A percentile compares a stretch with the other conserved stretches of the same genome.
Evolutionary conservation across 305 asterid genomes (phyloP).

Genomic region (Solanum hybrid): DNA sequence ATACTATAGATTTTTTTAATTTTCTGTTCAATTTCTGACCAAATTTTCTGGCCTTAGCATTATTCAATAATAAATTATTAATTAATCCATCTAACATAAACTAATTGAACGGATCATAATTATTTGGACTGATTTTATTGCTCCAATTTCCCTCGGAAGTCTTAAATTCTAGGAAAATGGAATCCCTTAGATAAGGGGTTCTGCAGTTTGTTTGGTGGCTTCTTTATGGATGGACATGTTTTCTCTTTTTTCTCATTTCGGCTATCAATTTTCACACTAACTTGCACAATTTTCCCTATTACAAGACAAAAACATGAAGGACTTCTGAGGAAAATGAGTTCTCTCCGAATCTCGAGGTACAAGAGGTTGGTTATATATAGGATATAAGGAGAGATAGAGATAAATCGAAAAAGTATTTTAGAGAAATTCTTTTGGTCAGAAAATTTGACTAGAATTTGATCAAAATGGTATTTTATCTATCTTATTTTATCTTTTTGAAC

Average conservation of each 20-base stretch:
- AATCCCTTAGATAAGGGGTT: background rate
- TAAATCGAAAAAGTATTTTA: background rate
- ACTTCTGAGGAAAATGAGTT: background rate
- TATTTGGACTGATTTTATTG: background rate
- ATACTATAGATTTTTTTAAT: too few relatives aligned
- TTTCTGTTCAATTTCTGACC: too few relatives aligned
- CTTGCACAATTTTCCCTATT: background rate
- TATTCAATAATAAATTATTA: background rate
- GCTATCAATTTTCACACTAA: background rate
- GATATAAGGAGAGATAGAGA: too few relatives aligned
- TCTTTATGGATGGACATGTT: background rate
- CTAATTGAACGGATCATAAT: background rate
- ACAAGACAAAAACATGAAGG: background rate
- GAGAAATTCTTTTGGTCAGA: fast-evolving
- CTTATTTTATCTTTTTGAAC: too few relatives aligned
- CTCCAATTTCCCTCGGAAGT: background rate
- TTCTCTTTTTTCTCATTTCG: background rate
- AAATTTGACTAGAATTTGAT: too few relatives aligned
- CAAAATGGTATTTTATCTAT: too few relatives aligned
- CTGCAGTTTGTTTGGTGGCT: background rate
- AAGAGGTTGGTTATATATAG: background rate
- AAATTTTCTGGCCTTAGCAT: too few relatives aligned
- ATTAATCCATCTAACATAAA: background rate
- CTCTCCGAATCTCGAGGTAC: background rate
- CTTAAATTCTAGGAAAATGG: background rate